Base-by-base conservation (phyloP, 768 basidiomycete genomes). In the Ramaria sp. region DNA sequence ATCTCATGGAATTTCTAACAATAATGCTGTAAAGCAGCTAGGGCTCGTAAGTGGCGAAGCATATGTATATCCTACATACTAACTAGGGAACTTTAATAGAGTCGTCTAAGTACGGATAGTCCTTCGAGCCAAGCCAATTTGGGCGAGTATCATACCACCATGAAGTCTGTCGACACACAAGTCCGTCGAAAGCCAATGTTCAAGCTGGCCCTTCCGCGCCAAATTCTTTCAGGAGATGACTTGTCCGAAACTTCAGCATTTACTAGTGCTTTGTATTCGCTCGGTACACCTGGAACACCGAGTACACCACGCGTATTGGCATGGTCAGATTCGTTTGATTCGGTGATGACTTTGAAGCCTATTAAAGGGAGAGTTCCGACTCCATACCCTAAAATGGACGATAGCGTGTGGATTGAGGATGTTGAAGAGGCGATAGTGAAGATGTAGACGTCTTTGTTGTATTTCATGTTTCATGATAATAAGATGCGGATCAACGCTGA, bases 341-440 rank as follows among this genome's bases (percentile, higher is more conserved):
- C 22, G 34, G 25, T 41, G 28, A 25, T 20, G 22, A 50, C 49
- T 13, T 34, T 36, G 16, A 50, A 50, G 28, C 50, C 50, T 22
- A 34, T 32, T 15, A 51, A 51, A 51, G 32, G 30, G 24, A 24
- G 50, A 38, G 32, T 51, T 25, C 27, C 49, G 9, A 50, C 49
- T 5, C 49, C 49, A 36, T 39, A 50, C 38, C 49, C 49, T 8
- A 45, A 45, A 28, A 24, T 45, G 30, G 38, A 50, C n/a, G 38
- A 50, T n/a, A 16, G 25, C 12, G 32, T 16, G 32, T 50, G 49
- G 49, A 36, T 50, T n/a, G 49, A 50, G 22, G 49, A 50, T 24
- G 30, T 20, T 34, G 49, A 50, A 6, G 6, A 6, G 18, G 32
- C 32, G 47, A 9, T 30, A 27, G 34, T 2, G 18, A 18, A 9